Evolutionary conservation across 2,329 filamentous ascomycete species (phyloP).

Genomic region (Neofusicoccum umdonicola): DNA sequence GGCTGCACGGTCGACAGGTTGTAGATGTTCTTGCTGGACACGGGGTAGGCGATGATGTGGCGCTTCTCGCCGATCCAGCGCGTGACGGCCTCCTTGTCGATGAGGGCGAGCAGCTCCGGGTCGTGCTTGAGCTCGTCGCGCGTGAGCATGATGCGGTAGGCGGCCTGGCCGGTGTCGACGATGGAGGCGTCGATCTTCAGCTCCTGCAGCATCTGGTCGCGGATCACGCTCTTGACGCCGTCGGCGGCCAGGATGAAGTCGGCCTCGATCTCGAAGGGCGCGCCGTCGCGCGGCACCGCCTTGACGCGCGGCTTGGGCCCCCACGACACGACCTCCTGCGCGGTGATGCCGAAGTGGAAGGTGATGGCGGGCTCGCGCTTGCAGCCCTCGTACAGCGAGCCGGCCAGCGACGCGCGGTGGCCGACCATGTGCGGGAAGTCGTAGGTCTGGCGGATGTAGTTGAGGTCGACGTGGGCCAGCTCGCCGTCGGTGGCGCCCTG

Average conservation of each 20-base stretch:
- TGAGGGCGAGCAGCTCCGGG: slow-evolving; percentile 63
- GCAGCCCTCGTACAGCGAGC: slow-evolving; percentile 69
- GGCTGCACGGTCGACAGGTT: slow-evolving; percentile 65
- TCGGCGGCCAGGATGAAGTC: slow-evolving; percentile 48
- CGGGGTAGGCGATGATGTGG: slow-evolving; percentile 77
- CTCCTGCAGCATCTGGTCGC: slow-evolving; percentile 53
- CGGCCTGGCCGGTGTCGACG: slow-evolving; percentile 70
- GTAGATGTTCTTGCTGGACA: slow-evolving; percentile 65
- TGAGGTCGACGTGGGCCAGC: slow-evolving; percentile 67
- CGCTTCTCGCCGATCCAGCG: slow-evolving; percentile 74
- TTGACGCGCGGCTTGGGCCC: slow-evolving; percentile 60
- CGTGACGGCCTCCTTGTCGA: slow-evolving; percentile 66
- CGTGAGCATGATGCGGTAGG: slow-evolving; percentile 75
- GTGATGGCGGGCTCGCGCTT: slow-evolving; percentile 59
- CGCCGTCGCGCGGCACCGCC: slow-evolving; percentile 55
- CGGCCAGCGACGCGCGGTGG: slow-evolving; percentile 70
- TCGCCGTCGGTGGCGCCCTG: slow-evolving; percentile 68
- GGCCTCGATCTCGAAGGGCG: slow-evolving; percentile 53
- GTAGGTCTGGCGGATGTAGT: slow-evolving; percentile 66
- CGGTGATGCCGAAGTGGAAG: slow-evolving; percentile 64
- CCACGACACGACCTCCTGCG: slow-evolving; percentile 59
- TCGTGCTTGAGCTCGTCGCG: slow-evolving; percentile 66
- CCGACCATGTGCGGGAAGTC: slow-evolving; percentile 77
- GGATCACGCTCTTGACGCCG: slow-evolving; percentile 49
- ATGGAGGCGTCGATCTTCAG: slow-evolving; percentile 55